Percentiles rank a stretch among this genome's conserved stretches.
Conservation (phyloP, 441 rosid species). For the Euphorbia schlechtendalii region DNA sequence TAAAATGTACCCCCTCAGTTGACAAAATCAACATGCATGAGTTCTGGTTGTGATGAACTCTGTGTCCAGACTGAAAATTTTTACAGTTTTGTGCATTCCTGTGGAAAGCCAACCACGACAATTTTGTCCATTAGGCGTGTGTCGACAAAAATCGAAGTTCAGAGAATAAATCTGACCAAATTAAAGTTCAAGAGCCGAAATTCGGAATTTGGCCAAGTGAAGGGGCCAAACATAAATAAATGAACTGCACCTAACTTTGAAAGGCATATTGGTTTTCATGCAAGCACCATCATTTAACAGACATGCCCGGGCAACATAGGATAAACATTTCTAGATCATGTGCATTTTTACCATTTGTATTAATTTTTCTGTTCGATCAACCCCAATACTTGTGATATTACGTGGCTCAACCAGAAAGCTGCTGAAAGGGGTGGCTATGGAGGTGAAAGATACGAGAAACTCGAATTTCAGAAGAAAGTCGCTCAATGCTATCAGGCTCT, state of each 20-base stretch:
- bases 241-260: background rate
- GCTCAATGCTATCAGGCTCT: constrained; percentile 52
- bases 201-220: background rate
- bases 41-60: background rate
- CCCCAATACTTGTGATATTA: background rate
- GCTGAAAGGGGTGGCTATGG: constrained; percentile 97
- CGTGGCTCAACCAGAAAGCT: constrained; percentile 47
- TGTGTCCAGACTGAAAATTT: background rate
- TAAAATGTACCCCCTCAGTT: background rate
- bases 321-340: background rate
- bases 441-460: constrained; percentile 77
- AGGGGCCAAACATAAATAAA: background rate
- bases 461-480: constrained; percentile 82
- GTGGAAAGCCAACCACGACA: background rate
- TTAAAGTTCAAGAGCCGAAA: background rate
- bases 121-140: background rate
- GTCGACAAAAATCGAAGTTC: background rate
- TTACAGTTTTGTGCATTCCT: background rate
- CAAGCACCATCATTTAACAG: background rate
- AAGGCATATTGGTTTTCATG: background rate
- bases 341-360: background rate
- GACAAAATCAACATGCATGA: background rate
- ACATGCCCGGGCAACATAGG: background rate
- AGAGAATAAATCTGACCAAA: background rate
- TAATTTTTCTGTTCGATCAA: background rate